Evolutionary conservation across 305 asterid species (phyloP).

Genomic region (Fraxinus sp.): DNA sequence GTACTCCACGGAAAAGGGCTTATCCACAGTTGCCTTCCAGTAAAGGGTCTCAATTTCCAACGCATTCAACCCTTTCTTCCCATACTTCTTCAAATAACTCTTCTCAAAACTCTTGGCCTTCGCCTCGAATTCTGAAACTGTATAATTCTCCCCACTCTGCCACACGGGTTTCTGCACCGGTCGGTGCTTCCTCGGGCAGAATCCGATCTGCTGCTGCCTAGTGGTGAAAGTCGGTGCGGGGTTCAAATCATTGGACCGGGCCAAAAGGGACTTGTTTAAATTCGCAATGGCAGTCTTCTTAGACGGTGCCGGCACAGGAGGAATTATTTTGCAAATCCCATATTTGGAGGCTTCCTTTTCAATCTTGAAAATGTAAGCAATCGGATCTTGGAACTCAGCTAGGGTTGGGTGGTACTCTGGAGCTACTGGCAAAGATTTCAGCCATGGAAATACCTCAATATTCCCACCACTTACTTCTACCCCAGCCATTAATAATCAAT

Average conservation of each 20-base stretch:
- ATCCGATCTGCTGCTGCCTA: conserved; percentile 98
- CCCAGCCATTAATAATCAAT: conserved; percentile 55
- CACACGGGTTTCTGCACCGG: conserved; percentile 98
- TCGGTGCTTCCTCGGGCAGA: conserved; percentile 85
- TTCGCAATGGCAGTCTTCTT: conserved; percentile 62
- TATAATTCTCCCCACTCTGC: conserved; percentile 93
- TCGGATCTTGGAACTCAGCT: conserved; percentile 97
- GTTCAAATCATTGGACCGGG: conserved; percentile 52
- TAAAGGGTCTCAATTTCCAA: conserved; percentile 79
- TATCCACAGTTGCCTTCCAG: conserved; percentile 94
- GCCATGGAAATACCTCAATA: conserved; percentile 80
- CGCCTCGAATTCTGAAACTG: conserved; percentile 65
- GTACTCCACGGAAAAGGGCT: conserved; percentile 91
- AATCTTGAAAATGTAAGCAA: conserved; percentile 93
- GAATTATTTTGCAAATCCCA: conserved; percentile 95
- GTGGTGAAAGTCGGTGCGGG: conserved; percentile 79
- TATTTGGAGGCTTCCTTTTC: conserved; percentile 90
- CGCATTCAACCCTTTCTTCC: conserved; percentile 51
- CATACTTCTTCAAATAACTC: conserved; percentile 60
- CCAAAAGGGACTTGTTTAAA: conserved; percentile 72
- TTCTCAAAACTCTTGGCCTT: conserved; percentile 85
- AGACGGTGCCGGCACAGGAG: conserved; percentile 71
- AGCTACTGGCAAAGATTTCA: conserved; percentile 86
- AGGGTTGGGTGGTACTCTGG: conserved; percentile 92
- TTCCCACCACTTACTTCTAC: conserved; percentile 48